These are phyloP conservation scores for Sungouiella blattae DNA, from an alignment of 805 yeast species.

Conservation along the genomic window DNA sequence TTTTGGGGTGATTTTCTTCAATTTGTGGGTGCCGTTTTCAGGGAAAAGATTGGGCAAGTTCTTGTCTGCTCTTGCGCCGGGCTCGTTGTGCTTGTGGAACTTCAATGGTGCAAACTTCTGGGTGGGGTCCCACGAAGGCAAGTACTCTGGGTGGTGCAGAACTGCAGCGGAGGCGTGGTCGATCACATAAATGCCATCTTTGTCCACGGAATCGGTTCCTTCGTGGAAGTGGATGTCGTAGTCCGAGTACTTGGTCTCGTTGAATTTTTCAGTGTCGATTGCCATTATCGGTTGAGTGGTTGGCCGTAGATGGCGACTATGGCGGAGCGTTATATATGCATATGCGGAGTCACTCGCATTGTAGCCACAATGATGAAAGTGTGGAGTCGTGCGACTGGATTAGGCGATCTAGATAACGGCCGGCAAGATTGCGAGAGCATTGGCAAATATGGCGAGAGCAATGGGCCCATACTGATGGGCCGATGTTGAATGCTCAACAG, in stretches of 20 bases:
- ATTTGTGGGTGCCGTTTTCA: constrained; percentile 7
- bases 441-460: too few species aligned
- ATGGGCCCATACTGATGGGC: too few species aligned
- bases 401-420: too few species aligned
- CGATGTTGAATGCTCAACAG: too few species aligned
- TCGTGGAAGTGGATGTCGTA: constrained; percentile 13
- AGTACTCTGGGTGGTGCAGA: constrained; percentile 21
- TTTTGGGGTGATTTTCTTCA: constrained; percentile 28
- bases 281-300: too few species aligned
- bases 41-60: constrained; percentile 20
- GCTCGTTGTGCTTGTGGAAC: constrained; percentile 25
- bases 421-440: too few species aligned
- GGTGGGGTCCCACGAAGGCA: constrained; percentile 31
- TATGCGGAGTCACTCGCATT: too few species aligned
- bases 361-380: too few species aligned
- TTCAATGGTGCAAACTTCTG: constrained; percentile 29
- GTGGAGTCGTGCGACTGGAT: too few species aligned
- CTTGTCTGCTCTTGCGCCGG: constrained; percentile 25
- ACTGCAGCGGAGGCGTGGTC: constrained; percentile 25
- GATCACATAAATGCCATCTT: constrained; percentile 26
- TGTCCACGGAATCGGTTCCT: constrained; percentile 28
- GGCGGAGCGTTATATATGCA: too few species aligned
- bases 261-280: not conserved
- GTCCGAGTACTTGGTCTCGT: constrained; percentile 4
- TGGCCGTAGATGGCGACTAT: too few species aligned